Evolutionary conservation across 352 stramenopile genomes (phyloP), one percentile per base, ranked within the genome.

Genomic region (Phytopythium ostracodes): DNA sequence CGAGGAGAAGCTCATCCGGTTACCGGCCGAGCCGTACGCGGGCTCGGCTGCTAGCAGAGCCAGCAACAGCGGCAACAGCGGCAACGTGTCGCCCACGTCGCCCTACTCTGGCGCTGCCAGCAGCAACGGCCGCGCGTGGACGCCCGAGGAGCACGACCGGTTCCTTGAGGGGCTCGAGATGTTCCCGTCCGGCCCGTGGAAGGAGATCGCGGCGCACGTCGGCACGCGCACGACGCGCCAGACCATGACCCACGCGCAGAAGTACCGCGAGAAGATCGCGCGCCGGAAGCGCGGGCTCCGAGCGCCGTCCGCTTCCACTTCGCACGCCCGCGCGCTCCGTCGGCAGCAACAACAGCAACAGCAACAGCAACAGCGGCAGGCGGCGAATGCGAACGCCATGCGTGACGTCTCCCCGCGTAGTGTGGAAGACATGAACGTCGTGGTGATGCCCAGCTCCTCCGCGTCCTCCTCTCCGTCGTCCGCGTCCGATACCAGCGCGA

Each of bases 211-310:
- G 17, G 72, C 70, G 2, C 56, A 85, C 36, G 72, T 88, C 15
- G 79, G 70, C 57, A 85, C 81, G 35, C 78, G 79, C 25, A 88
- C 81, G 5, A 75, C 85, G 27, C 80, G 80, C 54, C 80, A 89
- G 72, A 87, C 77, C 49, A 77, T 87, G 68, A 88, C 78, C 9
- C 79, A 91, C 60, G 79, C 77, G 14, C 79, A 88, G 50, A 89
- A 88, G 66, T 87, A 88, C 60, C 62, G 77, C 14, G 77, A 88
- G 64, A 89, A 89, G 66, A 63, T 87, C 29, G 72, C 71, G 2
- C 70, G 80, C 29, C 77, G 76, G 46, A 72, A 84, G 64, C 79
- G 79, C n/a, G 79, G 79, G n/a, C n/a, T n/a, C n/a, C n/a, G n/a
- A n/a, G 73, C 70, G 31, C 67, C 69, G 1, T 60, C 64, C n/a